Conservation (phyloP, 2,329 filamentous ascomycete species). For the Diaporthe ampelina region DNA sequence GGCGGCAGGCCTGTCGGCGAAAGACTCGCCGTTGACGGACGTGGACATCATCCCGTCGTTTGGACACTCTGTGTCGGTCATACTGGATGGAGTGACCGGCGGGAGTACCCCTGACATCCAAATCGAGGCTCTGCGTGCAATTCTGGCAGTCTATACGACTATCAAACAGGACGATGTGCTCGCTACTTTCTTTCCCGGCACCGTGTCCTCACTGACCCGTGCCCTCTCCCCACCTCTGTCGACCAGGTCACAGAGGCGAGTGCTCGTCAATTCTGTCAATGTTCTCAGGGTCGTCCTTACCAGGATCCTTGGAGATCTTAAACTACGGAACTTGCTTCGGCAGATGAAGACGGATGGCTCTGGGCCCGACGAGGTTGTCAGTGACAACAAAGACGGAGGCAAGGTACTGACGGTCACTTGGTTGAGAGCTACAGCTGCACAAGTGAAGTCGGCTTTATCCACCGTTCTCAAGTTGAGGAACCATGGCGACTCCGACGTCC, state of each 20-base stretch:
- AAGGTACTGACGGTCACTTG: slow-evolving; percentile 69
- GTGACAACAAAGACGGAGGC: slow-evolving; percentile 49
- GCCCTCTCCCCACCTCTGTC: slow-evolving; percentile 77
- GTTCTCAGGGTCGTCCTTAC: slow-evolving; percentile 69
- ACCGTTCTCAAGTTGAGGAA: slow-evolving; percentile 82
- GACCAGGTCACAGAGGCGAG: slow-evolving; percentile 66
- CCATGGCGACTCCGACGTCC: slow-evolving; percentile 79
- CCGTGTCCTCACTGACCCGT: slow-evolving; percentile 85
- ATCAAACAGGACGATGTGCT: slow-evolving; percentile 81
- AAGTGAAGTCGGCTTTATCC: slow-evolving; percentile 86
- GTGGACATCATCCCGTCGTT: slow-evolving; percentile 79
- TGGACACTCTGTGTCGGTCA: slow-evolving; percentile 84
- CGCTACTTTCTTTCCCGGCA: slow-evolving; percentile 89
- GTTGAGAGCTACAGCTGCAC: slow-evolving; percentile 83
- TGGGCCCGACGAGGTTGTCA: slow-evolving; percentile 45
- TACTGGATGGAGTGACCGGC: slow-evolving; percentile 80
- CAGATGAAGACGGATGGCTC: slow-evolving; percentile 46
- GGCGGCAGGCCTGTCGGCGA: slow-evolving; percentile 65
- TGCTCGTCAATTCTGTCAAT: slow-evolving; percentile 74
- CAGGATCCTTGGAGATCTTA: slow-evolving; percentile 70
- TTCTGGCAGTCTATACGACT: slow-evolving; percentile 73
- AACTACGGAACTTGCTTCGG: slow-evolving; percentile 61
- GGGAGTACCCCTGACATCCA: slow-evolving; percentile 78
- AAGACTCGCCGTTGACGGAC: slow-evolving; percentile 63
- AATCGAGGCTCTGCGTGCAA: slow-evolving; percentile 74